These are phyloP conservation scores for Cladosporium austrohemisphaericum DNA, from an alignment of 2,329 filamentous ascomycete species.

Conservation along the genomic window DNA sequence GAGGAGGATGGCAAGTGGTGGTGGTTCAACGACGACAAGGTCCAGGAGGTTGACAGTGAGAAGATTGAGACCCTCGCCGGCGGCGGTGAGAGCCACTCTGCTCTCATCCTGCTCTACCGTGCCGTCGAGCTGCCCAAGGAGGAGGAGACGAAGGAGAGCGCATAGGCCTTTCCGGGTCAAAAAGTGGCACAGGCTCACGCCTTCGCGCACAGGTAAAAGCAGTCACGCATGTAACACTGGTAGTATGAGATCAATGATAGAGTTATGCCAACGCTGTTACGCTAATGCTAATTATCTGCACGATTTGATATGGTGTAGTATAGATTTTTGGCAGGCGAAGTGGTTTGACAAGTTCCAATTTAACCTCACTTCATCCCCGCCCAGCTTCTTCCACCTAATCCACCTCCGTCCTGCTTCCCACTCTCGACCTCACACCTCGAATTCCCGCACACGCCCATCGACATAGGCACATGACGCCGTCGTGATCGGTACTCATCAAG, in stretches of 20 bases:
- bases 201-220: neutral
- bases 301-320: no score
- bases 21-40: conserved; percentile 99
- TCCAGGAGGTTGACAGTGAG: conserved; percentile 83
- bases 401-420: neutral
- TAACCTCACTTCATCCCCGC: neutral
- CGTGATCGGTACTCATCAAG: conserved; percentile 18
- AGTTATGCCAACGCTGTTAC: conserved; percentile 9
- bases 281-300: neutral
- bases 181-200: conserved; percentile 2
- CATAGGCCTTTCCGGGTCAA: neutral
- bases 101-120: conserved; percentile 74
- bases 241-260: conserved; percentile 13
- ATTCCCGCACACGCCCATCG: neutral
- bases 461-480: neutral
- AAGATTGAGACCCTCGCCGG: conserved; percentile 88
- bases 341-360: no score
- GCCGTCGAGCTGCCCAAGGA: conserved; percentile 62
- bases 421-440: neutral
- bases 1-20: conserved; percentile 95
- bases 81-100: conserved; percentile 77
- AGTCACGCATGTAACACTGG: neutral
- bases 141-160: conserved; percentile 7
- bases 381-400: neutral
- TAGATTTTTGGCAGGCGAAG: no score